phyloP scores from a whole-genome alignment of 176 grass and related monocot species.

The Melocanna baccifera region DNA sequence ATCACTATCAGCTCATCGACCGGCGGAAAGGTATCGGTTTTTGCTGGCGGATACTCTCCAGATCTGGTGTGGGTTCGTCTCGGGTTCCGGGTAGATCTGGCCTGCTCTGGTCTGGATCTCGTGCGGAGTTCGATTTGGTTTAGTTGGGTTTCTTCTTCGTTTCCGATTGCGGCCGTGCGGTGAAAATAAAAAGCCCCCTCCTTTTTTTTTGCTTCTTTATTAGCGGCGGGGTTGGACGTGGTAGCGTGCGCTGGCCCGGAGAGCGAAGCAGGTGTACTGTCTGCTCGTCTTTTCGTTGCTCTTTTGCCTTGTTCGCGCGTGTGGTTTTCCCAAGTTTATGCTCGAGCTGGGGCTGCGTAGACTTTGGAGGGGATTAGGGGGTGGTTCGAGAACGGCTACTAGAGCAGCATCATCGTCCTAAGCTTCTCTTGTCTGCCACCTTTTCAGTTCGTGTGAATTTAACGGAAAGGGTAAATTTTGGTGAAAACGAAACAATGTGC shows the following conservation, averaged over 20 bases:
- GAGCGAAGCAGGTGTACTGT: conserved; percentile 21
- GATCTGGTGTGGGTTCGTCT: conserved; percentile 22
- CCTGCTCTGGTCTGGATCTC: conserved; percentile 26
- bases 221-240: not conserved
- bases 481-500: not conserved
- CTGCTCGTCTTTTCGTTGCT: not conserved
- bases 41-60: not conserved
- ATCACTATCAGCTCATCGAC: conserved; percentile 49
- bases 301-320: not conserved
- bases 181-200: not conserved
- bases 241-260: not conserved
- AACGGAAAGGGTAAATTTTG: not conserved
- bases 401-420: not conserved
- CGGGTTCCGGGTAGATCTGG: conserved; percentile 28
- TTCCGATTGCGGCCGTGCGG: not conserved
- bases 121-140: not conserved
- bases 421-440: not conserved
- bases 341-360: not conserved
- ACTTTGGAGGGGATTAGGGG: not conserved
- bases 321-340: not conserved
- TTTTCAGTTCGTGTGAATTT: not conserved
- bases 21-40: conserved; percentile 35
- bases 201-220: not conserved
- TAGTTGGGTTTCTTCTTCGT: not conserved
- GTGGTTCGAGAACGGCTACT: not conserved